Conservation (phyloP, 2,329 filamentous ascomycete genomes). For the Fusarium staphyleae region DNA sequence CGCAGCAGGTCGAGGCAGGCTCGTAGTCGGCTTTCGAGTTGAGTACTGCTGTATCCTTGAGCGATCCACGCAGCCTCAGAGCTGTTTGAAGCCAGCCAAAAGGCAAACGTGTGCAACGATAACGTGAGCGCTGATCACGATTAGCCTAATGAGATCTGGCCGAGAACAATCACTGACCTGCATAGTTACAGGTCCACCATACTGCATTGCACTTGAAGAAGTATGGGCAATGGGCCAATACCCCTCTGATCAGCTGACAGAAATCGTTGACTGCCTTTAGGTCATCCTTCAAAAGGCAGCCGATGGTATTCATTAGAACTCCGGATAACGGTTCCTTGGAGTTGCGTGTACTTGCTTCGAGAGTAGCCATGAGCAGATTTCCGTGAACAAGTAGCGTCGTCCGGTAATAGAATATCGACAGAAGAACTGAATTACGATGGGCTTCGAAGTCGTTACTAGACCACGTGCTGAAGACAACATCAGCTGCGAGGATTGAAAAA, state of each 20-base stretch:
- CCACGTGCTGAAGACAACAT: constrained; percentile 11
- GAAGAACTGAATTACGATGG: constrained; percentile 27
- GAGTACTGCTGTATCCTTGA: constrained; percentile 4
- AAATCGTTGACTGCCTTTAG: constrained; percentile 31
- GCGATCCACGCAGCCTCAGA: constrained; percentile 39
- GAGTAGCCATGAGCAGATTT: constrained; percentile 18
- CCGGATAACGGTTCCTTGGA: constrained; percentile 3
- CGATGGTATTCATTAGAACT: constrained; percentile 21
- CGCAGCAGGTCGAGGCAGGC: constrained; percentile 21
- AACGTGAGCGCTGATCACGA: constrained; percentile 44
- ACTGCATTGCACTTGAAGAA: constrained; percentile 41
- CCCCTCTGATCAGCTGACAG: constrained; percentile 25
- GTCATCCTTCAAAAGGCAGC: constrained; percentile 34
- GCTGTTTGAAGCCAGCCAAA: constrained; percentile 37
- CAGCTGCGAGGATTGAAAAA: constrained; percentile 9
- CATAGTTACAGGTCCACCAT: constrained; percentile 46
- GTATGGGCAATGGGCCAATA: constrained; percentile 20
- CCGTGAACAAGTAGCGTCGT: constrained; percentile 9
- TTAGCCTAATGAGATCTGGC: not conserved
- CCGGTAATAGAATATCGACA: constrained; percentile 55
- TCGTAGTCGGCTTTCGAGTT: constrained; percentile 21
- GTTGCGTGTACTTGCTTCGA: constrained; percentile 19
- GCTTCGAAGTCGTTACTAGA: constrained; percentile 3
- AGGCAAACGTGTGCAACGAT: constrained; percentile 39
- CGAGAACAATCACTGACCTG: constrained; percentile 28